These are phyloP conservation scores for Cicer judaicum DNA, from an alignment of 306 rosid species.

Conservation along the genomic window DNA sequence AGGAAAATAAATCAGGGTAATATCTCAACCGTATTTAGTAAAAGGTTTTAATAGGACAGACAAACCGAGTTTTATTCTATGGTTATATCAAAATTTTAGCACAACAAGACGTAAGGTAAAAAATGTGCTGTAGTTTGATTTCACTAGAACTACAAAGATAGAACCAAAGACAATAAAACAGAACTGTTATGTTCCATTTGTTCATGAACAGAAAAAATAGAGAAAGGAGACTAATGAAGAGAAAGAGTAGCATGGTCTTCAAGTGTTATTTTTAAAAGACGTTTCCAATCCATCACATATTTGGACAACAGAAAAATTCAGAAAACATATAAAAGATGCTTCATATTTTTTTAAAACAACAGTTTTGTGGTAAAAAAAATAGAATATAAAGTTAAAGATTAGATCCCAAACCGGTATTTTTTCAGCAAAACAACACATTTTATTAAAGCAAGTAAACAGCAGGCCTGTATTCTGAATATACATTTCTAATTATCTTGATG, in stretches of 20 bases:
- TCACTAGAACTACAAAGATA: not conserved
- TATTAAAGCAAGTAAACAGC: constrained; percentile 13
- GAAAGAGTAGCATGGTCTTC: constrained; percentile 17
- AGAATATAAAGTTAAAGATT: constrained; percentile 6
- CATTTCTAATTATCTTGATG: constrained; percentile 14
- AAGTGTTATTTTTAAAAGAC: not conserved
- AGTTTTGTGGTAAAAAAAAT: constrained; percentile 21
- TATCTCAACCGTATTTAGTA: not conserved
- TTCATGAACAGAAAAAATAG: constrained; percentile 7
- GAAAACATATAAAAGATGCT: constrained; percentile 19
- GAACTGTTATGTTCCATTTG: not conserved
- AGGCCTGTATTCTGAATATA: constrained; percentile 19
- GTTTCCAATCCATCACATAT: constrained; percentile 1
- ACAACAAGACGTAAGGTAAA: not conserved
- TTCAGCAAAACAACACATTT: constrained; percentile 1
- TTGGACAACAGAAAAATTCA: not conserved
- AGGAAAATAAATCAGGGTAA: constrained; percentile 2
- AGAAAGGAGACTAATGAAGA: constrained; percentile 1
- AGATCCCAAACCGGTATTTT: constrained; percentile 4
- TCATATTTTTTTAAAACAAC: not conserved
- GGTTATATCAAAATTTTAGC: not conserved
- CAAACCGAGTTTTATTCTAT: not conserved
- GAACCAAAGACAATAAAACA: not conserved
- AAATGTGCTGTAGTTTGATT: not conserved
- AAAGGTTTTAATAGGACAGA: constrained; percentile 3